These are phyloP conservation scores for Tolypocladium pustulatum DNA, from an alignment of 2,329 filamentous ascomycete genomes.

Conservation along the genomic window DNA sequence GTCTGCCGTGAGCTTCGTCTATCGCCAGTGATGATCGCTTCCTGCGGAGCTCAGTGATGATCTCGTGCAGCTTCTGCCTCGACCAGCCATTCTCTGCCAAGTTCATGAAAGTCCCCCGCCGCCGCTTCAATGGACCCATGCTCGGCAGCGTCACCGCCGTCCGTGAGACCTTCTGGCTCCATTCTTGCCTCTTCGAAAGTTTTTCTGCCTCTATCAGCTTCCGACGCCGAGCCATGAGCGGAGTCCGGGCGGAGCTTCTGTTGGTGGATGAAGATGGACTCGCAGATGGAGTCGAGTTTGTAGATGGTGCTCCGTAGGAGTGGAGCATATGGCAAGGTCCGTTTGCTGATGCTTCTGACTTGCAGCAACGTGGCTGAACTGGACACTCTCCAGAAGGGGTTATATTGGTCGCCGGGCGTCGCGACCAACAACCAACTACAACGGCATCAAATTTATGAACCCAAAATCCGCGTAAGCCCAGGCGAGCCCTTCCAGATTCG, in stretches of 20 bases:
- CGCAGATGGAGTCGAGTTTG: background rate
- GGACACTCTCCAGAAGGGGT: background rate
- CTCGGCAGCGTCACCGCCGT: too few relatives aligned
- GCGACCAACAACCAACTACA: background rate
- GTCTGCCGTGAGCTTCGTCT: background rate
- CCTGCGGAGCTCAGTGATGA: background rate
- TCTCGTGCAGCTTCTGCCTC: background rate
- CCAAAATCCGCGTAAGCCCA: too few relatives aligned
- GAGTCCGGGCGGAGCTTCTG: background rate
- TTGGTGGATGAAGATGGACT: background rate
- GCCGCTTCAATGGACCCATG: background rate
- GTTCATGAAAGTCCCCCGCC: background rate
- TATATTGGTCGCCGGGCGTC: background rate
- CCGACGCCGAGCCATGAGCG: background rate
- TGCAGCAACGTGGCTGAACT: background rate
- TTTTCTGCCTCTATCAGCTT: background rate
- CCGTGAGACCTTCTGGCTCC: background rate
- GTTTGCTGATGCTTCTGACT: background rate
- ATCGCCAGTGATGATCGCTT: background rate
- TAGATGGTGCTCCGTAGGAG: background rate
- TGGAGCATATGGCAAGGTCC: background rate
- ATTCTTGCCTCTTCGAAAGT: background rate
- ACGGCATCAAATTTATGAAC: background rate
- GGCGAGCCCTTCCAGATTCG: background rate
- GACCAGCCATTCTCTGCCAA: background rate